These are phyloP conservation scores for Brasilioporus rufonigricans DNA, from an alignment of 768 basidiomycete species.

Conservation along the genomic window DNA sequence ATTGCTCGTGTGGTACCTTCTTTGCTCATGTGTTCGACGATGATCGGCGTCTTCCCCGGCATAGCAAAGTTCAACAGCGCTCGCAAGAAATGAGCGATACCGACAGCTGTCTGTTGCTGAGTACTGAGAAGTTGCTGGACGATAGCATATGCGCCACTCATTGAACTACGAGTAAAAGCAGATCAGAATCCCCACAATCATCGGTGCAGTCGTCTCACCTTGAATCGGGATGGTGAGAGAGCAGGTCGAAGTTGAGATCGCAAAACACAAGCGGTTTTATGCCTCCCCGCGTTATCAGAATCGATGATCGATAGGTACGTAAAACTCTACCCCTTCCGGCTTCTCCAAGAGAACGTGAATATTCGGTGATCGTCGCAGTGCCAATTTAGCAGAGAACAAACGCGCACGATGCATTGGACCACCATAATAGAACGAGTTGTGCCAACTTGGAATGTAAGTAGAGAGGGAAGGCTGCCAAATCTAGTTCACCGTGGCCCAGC, in stretches of 20 bases:
- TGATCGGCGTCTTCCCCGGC: background rate
- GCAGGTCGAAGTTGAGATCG: background rate
- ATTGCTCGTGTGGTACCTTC: constrained; percentile 1
- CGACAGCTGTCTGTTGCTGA: background rate
- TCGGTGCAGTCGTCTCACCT: background rate
- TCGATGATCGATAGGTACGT: background rate
- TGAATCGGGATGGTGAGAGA: constrained; percentile 19
- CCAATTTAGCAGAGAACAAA: background rate
- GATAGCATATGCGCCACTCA: constrained; percentile 7
- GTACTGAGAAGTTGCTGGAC: constrained; percentile 2
- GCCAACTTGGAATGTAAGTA: too few relatives aligned
- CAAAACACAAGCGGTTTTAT: background rate
- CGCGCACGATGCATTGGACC: too few relatives aligned
- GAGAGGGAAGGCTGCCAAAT: too few relatives aligned
- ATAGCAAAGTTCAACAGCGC: constrained; percentile 40
- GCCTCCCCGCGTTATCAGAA: background rate
- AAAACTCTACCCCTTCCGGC: constrained; percentile 41
- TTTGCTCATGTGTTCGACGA: constrained; percentile 2
- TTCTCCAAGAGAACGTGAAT: constrained; percentile 42
- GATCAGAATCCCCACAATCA: background rate
- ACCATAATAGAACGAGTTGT: too few relatives aligned
- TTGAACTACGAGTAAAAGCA: background rate
- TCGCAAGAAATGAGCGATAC: constrained; percentile 50
- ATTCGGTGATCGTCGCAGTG: constrained; percentile 16
- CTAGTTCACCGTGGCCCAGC: too few relatives aligned